Percentiles rank a stretch among this genome's conserved stretches.
These are phyloP conservation scores for Astraeus odoratus DNA, from an alignment of 768 basidiomycete genomes.

Conservation along the genomic window DNA sequence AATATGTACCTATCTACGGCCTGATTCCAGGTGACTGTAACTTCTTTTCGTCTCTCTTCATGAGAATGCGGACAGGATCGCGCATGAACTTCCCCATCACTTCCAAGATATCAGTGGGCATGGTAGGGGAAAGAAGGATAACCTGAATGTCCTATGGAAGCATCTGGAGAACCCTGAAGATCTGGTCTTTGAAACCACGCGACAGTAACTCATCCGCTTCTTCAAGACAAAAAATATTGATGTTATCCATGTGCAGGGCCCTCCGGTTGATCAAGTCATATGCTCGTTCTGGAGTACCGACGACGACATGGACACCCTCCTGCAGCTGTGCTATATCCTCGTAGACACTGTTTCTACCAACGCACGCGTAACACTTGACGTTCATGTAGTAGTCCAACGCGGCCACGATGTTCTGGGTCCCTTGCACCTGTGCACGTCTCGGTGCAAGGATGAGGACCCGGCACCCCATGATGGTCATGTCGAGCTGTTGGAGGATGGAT, in stretches of 20 bases:
- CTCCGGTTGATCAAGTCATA: constrained; percentile 97
- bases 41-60: constrained; percentile 99
- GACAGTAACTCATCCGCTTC: constrained; percentile 99
- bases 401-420: constrained; percentile 97
- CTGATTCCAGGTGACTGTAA: constrained; percentile 99
- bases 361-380: constrained; percentile 94
- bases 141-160: constrained; percentile 94
- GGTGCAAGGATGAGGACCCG: constrained; percentile 99
- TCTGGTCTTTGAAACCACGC: constrained; percentile 98
- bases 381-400: constrained; percentile 93
- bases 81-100: constrained; percentile 99
- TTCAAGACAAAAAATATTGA: constrained; percentile 92
- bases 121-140: constrained; percentile 93
- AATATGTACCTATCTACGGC: constrained; percentile 84
- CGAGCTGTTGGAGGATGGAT: constrained; percentile 93
- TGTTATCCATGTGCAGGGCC: constrained; percentile 77
- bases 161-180: constrained; percentile 99
- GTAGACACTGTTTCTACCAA: constrained; percentile 95
- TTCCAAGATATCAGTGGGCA: constrained; percentile 95
- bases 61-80: constrained; percentile 91
- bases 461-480: constrained; percentile 79
- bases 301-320: constrained; percentile 85
- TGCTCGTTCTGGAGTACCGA: constrained; percentile 94
- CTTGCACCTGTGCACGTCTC: constrained; percentile 94
- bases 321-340: constrained; percentile 96